Base-by-base conservation (phyloP, 176 grass and related monocot genomes). In the Leersia perrieri region DNA sequence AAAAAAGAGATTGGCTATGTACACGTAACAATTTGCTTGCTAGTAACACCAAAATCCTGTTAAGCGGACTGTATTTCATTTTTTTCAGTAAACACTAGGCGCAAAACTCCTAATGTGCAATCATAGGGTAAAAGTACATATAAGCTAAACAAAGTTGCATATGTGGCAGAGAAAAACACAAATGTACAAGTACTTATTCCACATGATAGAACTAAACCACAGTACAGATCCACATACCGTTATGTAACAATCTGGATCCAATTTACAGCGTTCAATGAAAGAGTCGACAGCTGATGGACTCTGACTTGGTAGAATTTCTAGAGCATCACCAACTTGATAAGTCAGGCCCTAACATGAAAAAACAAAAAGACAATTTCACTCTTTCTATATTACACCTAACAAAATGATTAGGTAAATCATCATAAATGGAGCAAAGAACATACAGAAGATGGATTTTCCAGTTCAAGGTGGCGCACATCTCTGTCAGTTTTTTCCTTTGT, bases 381-480 rank as follows among this genome's bases (percentile, higher is more conserved):
- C 28, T 55, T 7, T 76, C 9, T 55, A 55, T 55, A 23, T 32
- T 25, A 67, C 3, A 45, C 27, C 38, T 62, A 23, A 68, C 32
- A 85, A 58, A 18, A 72, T 68, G 68, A 84, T 23, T 5, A 60
- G 33, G 23, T 44, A 84, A 84, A 67, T 70, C 36, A 62, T 31
- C 58, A 66, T 47, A 38, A 9, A 22, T 61, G 42, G 53, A 79
- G 83, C 28, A 75, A 60, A 68, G 26, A 72, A 84, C 88, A 85
- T 87, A 95, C 95, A 70, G 71, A 91, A 25, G 84, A 83, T 78
- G 87, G 73, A 87, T 82, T 15, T 88, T 98, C 86, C 45, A 98
- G 84, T 86, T 92, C 88, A 76, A 98, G 93, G 83, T 93, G 90
- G 41, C 79, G 86, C 74, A 95, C 95, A 68, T 98, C 86, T 95